These are phyloP conservation scores for Boletus rufocinnamomeus DNA, from an alignment of 768 basidiomycete species.

Conservation along the genomic window DNA sequence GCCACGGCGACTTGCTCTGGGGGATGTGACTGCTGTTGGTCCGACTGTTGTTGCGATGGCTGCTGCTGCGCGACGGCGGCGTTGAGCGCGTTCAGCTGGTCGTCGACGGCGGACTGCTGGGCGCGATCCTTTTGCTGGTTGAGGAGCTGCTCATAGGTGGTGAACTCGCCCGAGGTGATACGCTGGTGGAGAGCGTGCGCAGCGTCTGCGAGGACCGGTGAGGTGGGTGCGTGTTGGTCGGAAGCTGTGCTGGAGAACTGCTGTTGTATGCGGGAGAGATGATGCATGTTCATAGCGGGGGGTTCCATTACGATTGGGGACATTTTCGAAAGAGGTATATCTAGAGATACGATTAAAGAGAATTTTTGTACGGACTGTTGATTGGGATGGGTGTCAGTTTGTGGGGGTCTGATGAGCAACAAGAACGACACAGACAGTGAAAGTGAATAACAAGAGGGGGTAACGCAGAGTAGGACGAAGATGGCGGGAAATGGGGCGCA, in stretches of 20 bases:
- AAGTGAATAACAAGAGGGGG: background rate
- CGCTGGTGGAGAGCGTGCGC: constrained; percentile 33
- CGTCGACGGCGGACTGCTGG: constrained; percentile 20
- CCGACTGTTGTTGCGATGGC: constrained; percentile 13
- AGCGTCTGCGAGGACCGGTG: constrained; percentile 26
- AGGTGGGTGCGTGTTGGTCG: constrained; percentile 31
- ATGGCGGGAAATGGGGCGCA: background rate
- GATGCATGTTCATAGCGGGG: constrained; percentile 53
- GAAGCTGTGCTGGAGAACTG: constrained; percentile 41
- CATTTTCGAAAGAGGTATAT: constrained; percentile 41
- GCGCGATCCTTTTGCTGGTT: constrained; percentile 34
- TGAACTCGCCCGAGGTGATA: constrained; percentile 31
- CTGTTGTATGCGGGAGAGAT: constrained; percentile 51
- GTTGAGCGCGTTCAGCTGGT: constrained; percentile 13
- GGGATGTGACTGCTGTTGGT: constrained; percentile 19
- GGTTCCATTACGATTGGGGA: constrained; percentile 60
- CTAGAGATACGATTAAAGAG: constrained; percentile 37
- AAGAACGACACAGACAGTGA: background rate
- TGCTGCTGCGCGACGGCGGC: constrained; percentile 20
- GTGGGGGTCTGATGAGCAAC: background rate
- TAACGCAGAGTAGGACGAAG: background rate
- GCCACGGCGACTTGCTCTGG: constrained; percentile 31
- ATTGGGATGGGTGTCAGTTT: constrained; percentile 17
- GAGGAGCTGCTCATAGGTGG: constrained; percentile 35
- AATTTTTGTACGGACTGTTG: constrained; percentile 25